Evolutionary conservation across 768 basidiomycete species (phyloP).

Genomic region (Antrodiella citrinella): DNA sequence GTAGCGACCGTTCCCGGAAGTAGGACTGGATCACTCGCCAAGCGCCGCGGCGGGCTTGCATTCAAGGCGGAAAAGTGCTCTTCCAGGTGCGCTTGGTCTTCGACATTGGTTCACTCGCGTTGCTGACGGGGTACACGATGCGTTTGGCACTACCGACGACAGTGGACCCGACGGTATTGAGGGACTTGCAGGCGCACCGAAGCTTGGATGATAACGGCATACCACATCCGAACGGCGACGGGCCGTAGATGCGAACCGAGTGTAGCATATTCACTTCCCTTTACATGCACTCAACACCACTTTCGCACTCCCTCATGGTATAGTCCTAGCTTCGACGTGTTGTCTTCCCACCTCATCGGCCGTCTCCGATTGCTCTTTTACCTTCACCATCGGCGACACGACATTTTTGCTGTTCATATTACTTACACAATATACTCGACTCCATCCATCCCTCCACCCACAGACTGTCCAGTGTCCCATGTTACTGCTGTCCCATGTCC

Average conservation of each 20-base stretch:
- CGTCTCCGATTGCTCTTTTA: no score
- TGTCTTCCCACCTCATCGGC: background rate
- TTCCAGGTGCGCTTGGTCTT: constrained; percentile 58
- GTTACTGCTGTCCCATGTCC: constrained; percentile 11
- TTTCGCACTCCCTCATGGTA: background rate
- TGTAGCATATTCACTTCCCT: no score
- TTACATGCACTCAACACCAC: no score
- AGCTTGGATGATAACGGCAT: constrained; percentile 50
- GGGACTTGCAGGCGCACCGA: constrained; percentile 81
- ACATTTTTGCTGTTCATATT: constrained; percentile 14
- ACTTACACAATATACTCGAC: constrained; percentile 15
- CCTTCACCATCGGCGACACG: background rate
- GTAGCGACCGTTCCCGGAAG: constrained; percentile 62
- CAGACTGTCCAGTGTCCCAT: constrained; percentile 3
- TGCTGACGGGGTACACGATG: constrained; percentile 1
- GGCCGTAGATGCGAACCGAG: background rate
- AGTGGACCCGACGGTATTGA: constrained; percentile 82
- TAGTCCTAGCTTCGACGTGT: background rate
- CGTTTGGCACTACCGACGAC: background rate
- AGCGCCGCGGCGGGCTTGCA: constrained; percentile 53
- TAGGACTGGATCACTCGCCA: constrained; percentile 52
- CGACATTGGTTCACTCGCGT: constrained; percentile 7
- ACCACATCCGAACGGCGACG: background rate
- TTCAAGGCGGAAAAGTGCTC: constrained; percentile 88
- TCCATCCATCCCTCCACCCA: background rate